Evolutionary conservation across 306 rosid genomes (phyloP).

Genomic region (Rosa multiflora): DNA sequence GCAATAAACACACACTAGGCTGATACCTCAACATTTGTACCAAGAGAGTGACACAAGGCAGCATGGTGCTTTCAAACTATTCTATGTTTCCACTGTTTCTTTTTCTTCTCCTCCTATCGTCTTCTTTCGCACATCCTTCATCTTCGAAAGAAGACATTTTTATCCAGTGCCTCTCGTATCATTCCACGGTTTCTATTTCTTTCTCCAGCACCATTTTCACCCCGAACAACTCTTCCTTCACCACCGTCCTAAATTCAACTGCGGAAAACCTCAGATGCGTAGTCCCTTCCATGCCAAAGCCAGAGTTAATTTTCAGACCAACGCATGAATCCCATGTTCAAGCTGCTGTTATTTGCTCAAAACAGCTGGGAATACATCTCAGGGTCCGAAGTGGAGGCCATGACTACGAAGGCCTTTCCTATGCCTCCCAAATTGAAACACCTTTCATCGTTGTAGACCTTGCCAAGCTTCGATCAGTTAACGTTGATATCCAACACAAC

Average conservation of each 20-base stretch:
- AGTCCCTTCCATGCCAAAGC: conserved; percentile 60
- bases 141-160: conserved; percentile 12
- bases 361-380: conserved; percentile 53
- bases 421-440: conserved; percentile 49
- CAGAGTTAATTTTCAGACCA: conserved; percentile 66
- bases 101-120: background rate
- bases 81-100: conserved; percentile 19
- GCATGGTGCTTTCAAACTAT: conserved; percentile 34
- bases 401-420: conserved; percentile 84
- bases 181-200: conserved; percentile 28
- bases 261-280: conserved; percentile 55
- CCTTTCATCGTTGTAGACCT: conserved; percentile 66
- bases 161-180: conserved; percentile 39
- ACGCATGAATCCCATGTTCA: conserved; percentile 58
- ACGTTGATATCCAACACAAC: conserved; percentile 40
- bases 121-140: background rate
- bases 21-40: background rate
- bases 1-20: background rate
- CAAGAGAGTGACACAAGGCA: background rate
- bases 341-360: conserved; percentile 61
- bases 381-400: conserved; percentile 81
- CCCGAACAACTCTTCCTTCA: conserved; percentile 37
- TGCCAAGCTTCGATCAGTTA: conserved; percentile 48
- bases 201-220: conserved; percentile 31
- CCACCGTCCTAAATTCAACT: conserved; percentile 42